Conservation (phyloP, 345 rosid genomes). For the Ceriops zippeliana region DNA sequence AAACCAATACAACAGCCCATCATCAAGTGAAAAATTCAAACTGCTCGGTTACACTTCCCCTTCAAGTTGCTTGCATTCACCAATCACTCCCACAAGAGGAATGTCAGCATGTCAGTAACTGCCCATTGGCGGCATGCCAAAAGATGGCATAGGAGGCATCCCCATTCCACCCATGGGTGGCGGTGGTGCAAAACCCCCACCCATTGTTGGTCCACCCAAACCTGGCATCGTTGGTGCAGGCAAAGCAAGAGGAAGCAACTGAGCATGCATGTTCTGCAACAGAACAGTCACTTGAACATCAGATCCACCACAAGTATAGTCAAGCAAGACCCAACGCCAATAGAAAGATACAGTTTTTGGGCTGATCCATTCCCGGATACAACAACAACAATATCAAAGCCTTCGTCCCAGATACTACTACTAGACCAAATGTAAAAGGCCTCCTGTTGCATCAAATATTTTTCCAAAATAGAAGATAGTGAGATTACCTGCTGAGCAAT, state of each 20-base stretch:
- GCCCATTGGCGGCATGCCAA: constrained; percentile 32
- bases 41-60: constrained; percentile 4
- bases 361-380: too few relatives aligned
- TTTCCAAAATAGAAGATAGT: background rate
- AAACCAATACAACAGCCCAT: constrained; percentile 13
- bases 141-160: constrained; percentile 32
- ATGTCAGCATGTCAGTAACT: constrained; percentile 14
- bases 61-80: constrained; percentile 13
- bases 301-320: background rate
- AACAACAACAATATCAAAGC: background rate
- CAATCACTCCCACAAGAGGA: constrained; percentile 16
- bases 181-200: constrained; percentile 25
- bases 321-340: background rate
- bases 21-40: constrained; percentile 18
- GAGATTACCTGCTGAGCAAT: constrained; percentile 76
- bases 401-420: background rate
- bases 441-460: background rate
- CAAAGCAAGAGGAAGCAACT: constrained; percentile 29
- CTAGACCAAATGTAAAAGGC: background rate
- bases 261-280: constrained; percentile 31
- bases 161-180: constrained; percentile 30
- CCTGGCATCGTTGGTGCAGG: constrained; percentile 31
- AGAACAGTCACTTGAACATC: background rate
- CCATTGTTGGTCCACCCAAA: constrained; percentile 23
- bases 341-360: background rate